A percentile compares a stretch with the other conserved stretches of the same genome.
These are phyloP conservation scores for Trametes cingulata DNA, from an alignment of 768 basidiomycete species.

Conservation along the genomic window DNA sequence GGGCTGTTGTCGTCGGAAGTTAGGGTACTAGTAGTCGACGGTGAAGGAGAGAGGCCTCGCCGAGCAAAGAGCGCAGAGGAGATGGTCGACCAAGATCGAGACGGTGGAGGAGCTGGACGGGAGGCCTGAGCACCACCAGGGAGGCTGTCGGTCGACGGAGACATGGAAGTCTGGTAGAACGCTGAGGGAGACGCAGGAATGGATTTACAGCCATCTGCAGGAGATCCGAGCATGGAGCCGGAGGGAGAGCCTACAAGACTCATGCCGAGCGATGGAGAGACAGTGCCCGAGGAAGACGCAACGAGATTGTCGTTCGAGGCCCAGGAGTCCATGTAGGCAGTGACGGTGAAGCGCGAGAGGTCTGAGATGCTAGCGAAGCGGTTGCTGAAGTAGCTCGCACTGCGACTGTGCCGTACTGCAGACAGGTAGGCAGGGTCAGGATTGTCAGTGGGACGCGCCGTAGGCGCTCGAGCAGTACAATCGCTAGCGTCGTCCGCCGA, in stretches of 20 bases:
- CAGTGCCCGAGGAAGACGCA: background rate
- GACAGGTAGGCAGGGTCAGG: background rate
- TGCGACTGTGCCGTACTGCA: background rate
- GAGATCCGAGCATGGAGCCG: slow-evolving; percentile 4
- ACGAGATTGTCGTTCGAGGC: background rate
- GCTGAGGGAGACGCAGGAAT: background rate
- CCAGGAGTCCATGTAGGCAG: slow-evolving; percentile 15
- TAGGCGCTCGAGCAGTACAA: background rate
- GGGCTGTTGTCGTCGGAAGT: slow-evolving; percentile 1
- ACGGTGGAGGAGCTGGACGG: background rate
- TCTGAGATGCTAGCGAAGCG: slow-evolving; percentile 15
- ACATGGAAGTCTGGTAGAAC: background rate
- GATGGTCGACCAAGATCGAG: slow-evolving; percentile 4
- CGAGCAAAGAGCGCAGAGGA: slow-evolving; percentile 7
- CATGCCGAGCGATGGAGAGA: background rate
- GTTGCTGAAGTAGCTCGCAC: slow-evolving; percentile 19
- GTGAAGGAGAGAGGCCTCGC: slow-evolving; percentile 11
- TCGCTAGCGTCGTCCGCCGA: slow-evolving; percentile 5
- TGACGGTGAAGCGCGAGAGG: slow-evolving; percentile 20
- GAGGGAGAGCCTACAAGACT: background rate
- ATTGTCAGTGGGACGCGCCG: background rate
- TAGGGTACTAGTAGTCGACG: slow-evolving; percentile 7
- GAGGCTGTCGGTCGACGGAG: background rate
- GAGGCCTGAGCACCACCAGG: background rate
- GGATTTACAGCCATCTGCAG: background rate